Conservation (phyloP, 2,329 filamentous ascomycete species). For the Monilinia vaccinii-corymbosi region DNA sequence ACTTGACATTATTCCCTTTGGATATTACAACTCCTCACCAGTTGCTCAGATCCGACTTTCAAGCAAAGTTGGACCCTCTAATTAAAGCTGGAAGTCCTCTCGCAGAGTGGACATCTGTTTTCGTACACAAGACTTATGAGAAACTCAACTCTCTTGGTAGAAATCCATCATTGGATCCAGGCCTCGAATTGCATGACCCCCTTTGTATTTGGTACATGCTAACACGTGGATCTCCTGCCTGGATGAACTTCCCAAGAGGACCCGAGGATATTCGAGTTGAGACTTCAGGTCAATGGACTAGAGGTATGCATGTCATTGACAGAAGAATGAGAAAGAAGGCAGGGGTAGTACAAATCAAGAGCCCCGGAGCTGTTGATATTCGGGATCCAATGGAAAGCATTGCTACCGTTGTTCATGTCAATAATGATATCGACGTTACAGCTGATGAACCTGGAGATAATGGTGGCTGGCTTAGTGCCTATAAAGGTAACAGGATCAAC, state of each 20-base stretch:
- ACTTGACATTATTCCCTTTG: slow-evolving; percentile 63
- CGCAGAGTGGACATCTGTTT: slow-evolving; percentile 63
- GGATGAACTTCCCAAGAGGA: slow-evolving; percentile 44
- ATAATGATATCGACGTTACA: slow-evolving; percentile 37
- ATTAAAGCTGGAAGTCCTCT: slow-evolving; percentile 59
- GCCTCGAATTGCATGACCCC: slow-evolving; percentile 66
- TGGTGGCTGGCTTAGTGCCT: slow-evolving; percentile 63
- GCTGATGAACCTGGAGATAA: slow-evolving; percentile 60
- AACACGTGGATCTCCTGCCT: slow-evolving; percentile 47
- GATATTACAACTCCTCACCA: slow-evolving; percentile 68
- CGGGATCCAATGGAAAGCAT: slow-evolving; percentile 29
- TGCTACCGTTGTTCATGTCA: slow-evolving; percentile 27
- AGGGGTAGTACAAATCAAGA: slow-evolving; percentile 29
- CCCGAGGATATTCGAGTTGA: slow-evolving; percentile 83
- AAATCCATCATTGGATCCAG: slow-evolving; percentile 41
- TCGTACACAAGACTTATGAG: slow-evolving; percentile 60
- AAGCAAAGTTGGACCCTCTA: slow-evolving; percentile 43
- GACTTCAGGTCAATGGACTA: slow-evolving; percentile 86
- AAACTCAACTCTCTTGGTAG: slow-evolving; percentile 58
- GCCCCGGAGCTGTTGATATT: slow-evolving; percentile 28
- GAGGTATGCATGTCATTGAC: slow-evolving; percentile 84
- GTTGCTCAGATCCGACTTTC: slow-evolving; percentile 52
- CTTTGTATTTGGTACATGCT: slow-evolving; percentile 72
- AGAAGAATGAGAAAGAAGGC: slow-evolving; percentile 50
- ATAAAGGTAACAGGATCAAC: slow-evolving; percentile 70